phyloP scores from a whole-genome alignment of 805 yeast genomes.

The Hanseniaspora hatyaiensis region DNA sequence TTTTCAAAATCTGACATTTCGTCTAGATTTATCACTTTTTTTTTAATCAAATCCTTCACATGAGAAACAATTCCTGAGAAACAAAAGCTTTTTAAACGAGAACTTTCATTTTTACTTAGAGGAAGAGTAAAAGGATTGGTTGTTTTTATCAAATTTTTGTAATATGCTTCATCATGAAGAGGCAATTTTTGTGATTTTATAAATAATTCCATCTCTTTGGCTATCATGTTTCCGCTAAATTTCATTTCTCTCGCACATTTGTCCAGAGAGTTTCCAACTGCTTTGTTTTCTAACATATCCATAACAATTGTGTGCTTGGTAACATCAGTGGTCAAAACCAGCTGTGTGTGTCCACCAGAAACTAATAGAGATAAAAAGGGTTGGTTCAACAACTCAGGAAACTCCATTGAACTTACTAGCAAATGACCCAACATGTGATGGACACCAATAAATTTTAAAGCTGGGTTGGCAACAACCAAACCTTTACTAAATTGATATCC shows the following conservation, averaged over 20 bases:
- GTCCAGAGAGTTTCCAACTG: conserved; percentile 87
- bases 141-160: conserved; percentile 7
- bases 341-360: conserved; percentile 91
- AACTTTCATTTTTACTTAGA: conserved; percentile 63
- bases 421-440: conserved; percentile 96
- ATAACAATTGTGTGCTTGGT: conserved; percentile 59
- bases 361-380: conserved; percentile 70
- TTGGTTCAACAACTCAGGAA: conserved; percentile 33
- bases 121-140: conserved; percentile 40
- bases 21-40: neutral
- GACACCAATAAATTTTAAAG: conserved; percentile 47
- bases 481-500: conserved; percentile 84
- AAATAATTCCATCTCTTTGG: conserved; percentile 62
- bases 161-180: conserved; percentile 1
- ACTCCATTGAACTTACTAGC: conserved; percentile 46
- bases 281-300: conserved; percentile 64
- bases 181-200: conserved; percentile 28
- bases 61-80: conserved; percentile 10
- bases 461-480: conserved; percentile 38
- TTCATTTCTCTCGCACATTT: conserved; percentile 85
- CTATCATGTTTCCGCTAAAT: conserved; percentile 69
- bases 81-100: conserved; percentile 22
- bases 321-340: conserved; percentile 54
- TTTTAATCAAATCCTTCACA: neutral
- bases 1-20: conserved; percentile 18